Evolutionary conservation across 1,284 basidiomycete species (phyloP).

Genomic region (Boletus sp.): DNA sequence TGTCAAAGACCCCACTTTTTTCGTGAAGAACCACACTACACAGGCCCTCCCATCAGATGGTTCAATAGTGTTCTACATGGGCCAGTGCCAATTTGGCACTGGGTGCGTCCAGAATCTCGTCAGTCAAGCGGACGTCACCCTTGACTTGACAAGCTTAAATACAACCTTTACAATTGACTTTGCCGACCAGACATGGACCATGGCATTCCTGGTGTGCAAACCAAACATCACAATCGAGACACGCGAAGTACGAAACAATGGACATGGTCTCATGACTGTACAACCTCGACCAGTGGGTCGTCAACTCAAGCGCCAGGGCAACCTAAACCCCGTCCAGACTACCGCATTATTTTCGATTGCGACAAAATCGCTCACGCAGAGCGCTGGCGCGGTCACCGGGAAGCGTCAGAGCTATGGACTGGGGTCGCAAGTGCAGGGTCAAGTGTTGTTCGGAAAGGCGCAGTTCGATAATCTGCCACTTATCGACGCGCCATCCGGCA

Average conservation of each 20-base stretch:
- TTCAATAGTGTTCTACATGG: constrained; percentile 23
- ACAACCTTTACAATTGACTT: constrained; percentile 15
- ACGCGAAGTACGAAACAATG: constrained; percentile 26
- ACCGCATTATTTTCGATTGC: constrained; percentile 21
- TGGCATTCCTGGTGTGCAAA: constrained; percentile 23
- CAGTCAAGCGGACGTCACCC: too few species aligned
- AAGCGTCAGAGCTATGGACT: background rate
- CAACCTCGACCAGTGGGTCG: constrained; percentile 16
- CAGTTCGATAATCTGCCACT: constrained; percentile 10
- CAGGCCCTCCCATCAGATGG: constrained; percentile 17
- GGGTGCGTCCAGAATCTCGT: too few species aligned
- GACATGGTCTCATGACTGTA: constrained; percentile 19
- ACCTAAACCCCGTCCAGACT: constrained; percentile 25
- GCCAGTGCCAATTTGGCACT: constrained; percentile 21
- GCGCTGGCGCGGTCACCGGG: constrained; percentile 1
- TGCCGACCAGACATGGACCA: constrained; percentile 17
- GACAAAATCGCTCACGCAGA: constrained; percentile 10
- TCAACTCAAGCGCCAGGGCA: constrained; percentile 20
- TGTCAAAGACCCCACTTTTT: constrained; percentile 8
- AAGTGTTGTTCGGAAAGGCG: constrained; percentile 21
- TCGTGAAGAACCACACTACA: constrained; percentile 26
- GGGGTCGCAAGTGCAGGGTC: constrained; percentile 16
- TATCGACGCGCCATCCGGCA: too few species aligned
- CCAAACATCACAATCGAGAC: constrained; percentile 29
- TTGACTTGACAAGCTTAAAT: constrained; percentile 16